phyloP scores from a whole-genome alignment of 805 yeast species.

The Ogataea glucozyma region DNA sequence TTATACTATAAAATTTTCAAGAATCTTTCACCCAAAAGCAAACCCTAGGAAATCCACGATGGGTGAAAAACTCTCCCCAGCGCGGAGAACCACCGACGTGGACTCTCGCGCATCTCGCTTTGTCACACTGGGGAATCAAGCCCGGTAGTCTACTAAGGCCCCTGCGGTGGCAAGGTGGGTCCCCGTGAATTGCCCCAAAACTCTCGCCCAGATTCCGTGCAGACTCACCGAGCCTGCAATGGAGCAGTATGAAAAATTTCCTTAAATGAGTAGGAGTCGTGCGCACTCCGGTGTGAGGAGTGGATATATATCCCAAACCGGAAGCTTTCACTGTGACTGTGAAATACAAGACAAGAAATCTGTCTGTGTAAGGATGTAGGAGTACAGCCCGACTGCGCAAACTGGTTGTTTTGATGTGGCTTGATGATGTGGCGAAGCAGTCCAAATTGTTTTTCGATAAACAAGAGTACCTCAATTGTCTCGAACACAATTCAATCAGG shows the following conservation, averaged over 20 bases:
- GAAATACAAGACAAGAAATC: not conserved
- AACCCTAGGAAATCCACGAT: constrained; percentile 7
- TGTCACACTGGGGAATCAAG: constrained; percentile 2
- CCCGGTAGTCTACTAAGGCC: too few relatives aligned
- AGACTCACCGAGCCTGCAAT: not conserved
- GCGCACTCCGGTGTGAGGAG: constrained; percentile 3
- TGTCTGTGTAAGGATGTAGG: not conserved
- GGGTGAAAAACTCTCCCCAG: constrained; percentile 9
- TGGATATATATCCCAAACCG: not conserved
- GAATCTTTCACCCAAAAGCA: constrained; percentile 14
- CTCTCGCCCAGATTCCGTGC: not conserved
- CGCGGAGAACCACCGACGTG: not conserved
- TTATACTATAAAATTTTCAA: constrained; percentile 18
- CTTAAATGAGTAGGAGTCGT: not conserved
- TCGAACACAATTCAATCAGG: too few relatives aligned
- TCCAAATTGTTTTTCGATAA: not conserved
- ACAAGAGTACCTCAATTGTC: too few relatives aligned
- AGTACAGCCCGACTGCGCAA: too few relatives aligned
- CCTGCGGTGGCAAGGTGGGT: too few relatives aligned
- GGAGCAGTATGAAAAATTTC: constrained; percentile 3
- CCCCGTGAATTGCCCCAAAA: not conserved
- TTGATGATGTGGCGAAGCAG: not conserved
- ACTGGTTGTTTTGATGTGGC: too few relatives aligned
- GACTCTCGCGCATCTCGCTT: not conserved
- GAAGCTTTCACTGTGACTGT: constrained; percentile 4